Percentiles rank a stretch among this genome's conserved stretches.
phyloP scores from a whole-genome alignment of 768 basidiomycete species.

The Amanita subjunquillea region DNA sequence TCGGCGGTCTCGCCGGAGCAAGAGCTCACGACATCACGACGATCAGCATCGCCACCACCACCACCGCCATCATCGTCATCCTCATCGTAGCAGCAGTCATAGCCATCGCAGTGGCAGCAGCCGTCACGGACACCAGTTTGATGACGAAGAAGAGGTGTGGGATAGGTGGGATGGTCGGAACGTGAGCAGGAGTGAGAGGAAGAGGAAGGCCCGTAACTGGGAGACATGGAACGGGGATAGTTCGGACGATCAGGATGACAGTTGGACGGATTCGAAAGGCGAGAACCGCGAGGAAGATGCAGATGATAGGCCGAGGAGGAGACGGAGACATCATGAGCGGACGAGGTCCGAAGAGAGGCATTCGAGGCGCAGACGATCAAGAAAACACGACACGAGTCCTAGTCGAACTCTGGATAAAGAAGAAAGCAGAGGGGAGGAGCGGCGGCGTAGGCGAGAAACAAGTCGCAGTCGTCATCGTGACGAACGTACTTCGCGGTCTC shows the following conservation, averaged over 20 bases:
- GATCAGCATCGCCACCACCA: background rate
- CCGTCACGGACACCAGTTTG: background rate
- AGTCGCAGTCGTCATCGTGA: background rate
- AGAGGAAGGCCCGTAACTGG: slow-evolving; percentile 28
- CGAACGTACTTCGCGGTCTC: background rate
- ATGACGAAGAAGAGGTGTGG: slow-evolving; percentile 29
- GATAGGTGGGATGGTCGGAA: slow-evolving; percentile 47
- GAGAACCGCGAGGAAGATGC: slow-evolving; percentile 4
- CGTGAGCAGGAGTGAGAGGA: slow-evolving; percentile 32
- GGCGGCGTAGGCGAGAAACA: background rate
- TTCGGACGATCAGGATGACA: slow-evolving; percentile 21
- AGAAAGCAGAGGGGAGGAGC: background rate
- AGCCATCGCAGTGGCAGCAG: slow-evolving; percentile 10
- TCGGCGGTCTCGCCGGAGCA: slow-evolving; percentile 17
- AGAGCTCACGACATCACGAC: background rate
- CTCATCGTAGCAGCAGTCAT: background rate
- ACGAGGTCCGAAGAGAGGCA: slow-evolving; percentile 8
- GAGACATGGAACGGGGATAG: slow-evolving; percentile 34
- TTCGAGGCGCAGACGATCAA: slow-evolving; percentile 1
- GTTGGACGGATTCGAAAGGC: background rate
- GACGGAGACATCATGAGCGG: slow-evolving; percentile 16
- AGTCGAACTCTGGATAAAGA: background rate
- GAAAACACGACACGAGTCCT: slow-evolving; percentile 1
- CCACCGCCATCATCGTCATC: background rate
- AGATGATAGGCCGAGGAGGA: slow-evolving; percentile 19